Base-by-base conservation (phyloP, 257 asterid species). In the Solanum tarijense region DNA sequence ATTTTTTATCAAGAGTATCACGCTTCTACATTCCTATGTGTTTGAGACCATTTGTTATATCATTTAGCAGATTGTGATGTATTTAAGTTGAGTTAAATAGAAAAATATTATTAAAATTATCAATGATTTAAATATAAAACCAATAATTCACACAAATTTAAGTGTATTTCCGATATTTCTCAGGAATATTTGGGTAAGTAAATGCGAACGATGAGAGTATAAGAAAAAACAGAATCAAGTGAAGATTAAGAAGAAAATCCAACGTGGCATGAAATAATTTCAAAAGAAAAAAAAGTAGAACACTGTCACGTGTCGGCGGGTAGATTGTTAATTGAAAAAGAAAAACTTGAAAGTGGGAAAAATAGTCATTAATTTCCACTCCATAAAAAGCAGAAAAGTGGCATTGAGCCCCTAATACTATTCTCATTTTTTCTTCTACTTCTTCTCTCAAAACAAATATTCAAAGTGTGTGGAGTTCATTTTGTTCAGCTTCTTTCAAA, bases 271-370 rank as follows among this genome's bases (percentile, higher is more conserved):
- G 34, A 29, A 23, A 7, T 48, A 35, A 55, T 68, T 86, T 46
- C 20, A 9, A 38, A 32, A 39, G 4, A 23, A 60, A 74, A 11
- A 88, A 88, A 82, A 87, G 35, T 35, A 60, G 58, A 82, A 34
- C 83, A 82, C 62, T 43, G 91, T 89, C 90, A 91, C 91, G 93
- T 92, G 98, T 94, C 98, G 96, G 97, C 92, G 95, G 73, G 62
- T 72, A 84, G 65, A 86, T 27, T 86, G 89, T 12, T 75, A 89
- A 74, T 86, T 5, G 31, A 25, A 25, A 81, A 43, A 29, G 10
- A 16, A 9, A 46, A 48, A 18, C 5, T 31, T 87, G 83, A 60
- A 87, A 13, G 90, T 88, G 90, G 88, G 86, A 86, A 91, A 73
- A 90, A 68, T 43, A 2, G 29, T 58, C 83, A 90, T 86, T 89